Evolutionary conservation across 345 rosid genomes (phyloP).

Genomic region (Lagerstroemia speciosa): DNA sequence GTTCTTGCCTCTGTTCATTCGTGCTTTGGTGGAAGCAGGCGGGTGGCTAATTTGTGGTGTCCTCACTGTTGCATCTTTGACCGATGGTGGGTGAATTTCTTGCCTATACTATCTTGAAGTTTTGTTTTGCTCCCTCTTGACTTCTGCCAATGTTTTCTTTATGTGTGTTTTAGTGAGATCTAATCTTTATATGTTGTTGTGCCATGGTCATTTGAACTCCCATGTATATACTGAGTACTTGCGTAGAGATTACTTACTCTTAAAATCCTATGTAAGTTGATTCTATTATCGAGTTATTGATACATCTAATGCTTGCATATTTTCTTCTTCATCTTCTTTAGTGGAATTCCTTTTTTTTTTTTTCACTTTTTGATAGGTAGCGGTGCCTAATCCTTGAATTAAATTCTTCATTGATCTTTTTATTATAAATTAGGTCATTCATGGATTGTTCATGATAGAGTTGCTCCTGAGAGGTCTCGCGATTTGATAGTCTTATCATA

Average conservation of each 20-base stretch:
- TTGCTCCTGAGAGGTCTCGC: slow-evolving; percentile 83
- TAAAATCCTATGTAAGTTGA: slow-evolving; percentile 70
- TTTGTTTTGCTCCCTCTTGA: no score
- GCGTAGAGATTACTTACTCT: slow-evolving; percentile 79
- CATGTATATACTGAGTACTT: no score
- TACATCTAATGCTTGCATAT: background rate
- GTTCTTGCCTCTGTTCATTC: no score
- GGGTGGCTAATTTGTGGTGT: no score
- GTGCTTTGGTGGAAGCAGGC: no score
- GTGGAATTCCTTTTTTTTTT: background rate
- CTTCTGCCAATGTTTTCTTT: no score
- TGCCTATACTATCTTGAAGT: no score
- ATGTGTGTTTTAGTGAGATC: no score
- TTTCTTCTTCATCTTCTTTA: background rate
- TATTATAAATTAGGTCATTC: slow-evolving; percentile 61
- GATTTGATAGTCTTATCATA: slow-evolving; percentile 93
- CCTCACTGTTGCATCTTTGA: no score
- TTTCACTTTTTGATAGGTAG: background rate
- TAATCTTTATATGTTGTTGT: no score
- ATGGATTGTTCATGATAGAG: slow-evolving; percentile 86
- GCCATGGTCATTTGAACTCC: no score
- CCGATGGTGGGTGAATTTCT: no score
- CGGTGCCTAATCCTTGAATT: background rate
- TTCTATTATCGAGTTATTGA: background rate
- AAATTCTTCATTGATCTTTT: background rate